Evolutionary conservation across 78 protist species (phyloP).

Genomic region (Thecamonas trahens): DNA sequence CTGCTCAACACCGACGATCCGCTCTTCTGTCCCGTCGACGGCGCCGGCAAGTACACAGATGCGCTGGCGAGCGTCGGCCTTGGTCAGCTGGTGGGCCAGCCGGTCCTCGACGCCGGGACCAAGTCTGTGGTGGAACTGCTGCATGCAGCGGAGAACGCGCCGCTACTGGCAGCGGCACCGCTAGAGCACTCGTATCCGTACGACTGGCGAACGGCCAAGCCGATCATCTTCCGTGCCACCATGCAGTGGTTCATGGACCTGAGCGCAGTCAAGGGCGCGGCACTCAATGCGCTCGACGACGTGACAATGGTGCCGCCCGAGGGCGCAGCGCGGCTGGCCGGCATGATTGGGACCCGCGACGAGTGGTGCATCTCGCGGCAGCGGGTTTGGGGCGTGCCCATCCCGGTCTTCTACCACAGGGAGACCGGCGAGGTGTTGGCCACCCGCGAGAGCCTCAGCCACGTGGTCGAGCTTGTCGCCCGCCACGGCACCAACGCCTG

Average conservation of each 20-base stretch:
- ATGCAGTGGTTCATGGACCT: conserved; percentile 69
- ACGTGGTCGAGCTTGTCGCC: conserved; percentile 33
- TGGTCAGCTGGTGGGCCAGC: conserved; percentile 41
- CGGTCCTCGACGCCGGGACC: conserved; percentile 57
- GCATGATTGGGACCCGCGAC: conserved; percentile 52
- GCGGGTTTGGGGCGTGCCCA: conserved; percentile 93
- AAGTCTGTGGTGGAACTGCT: conserved; percentile 33
- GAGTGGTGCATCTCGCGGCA: conserved; percentile 93
- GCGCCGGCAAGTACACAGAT: conserved; percentile 40
- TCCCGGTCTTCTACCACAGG: conserved; percentile 74
- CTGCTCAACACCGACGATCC: not conserved
- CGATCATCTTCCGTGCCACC: conserved; percentile 73
- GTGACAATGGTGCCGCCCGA: conserved; percentile 19
- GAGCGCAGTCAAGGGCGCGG: conserved; percentile 15
- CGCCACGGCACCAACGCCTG: conserved; percentile 73
- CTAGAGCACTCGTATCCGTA: conserved; percentile 88
- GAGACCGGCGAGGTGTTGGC: conserved; percentile 5
- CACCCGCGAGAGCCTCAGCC: conserved; percentile 32
- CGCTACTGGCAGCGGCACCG: conserved; percentile 26
- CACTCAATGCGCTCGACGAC: conserved; percentile 5
- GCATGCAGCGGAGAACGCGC: not conserved
- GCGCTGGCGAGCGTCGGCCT: conserved; percentile 14
- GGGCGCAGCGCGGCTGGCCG: not conserved
- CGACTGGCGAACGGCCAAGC: conserved; percentile 92
- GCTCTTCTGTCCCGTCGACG: conserved; percentile 42